A percentile compares a stretch with the other conserved stretches of the same genome.
phyloP scores from a whole-genome alignment of 2,329 filamentous ascomycete genomes.

The Metarhizium guizhouense region DNA sequence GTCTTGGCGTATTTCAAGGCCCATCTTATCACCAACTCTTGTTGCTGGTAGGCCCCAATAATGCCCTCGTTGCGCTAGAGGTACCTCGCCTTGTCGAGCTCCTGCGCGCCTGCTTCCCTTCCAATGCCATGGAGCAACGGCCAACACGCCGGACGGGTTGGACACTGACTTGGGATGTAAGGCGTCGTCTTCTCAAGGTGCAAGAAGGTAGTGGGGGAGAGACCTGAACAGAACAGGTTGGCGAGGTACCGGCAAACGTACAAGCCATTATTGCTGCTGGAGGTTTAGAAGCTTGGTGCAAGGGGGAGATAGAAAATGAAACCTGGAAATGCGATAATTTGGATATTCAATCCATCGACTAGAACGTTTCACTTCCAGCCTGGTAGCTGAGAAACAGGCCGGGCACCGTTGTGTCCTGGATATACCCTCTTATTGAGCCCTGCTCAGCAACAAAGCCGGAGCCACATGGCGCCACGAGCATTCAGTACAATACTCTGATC shows the following conservation, averaged over 20 bases:
- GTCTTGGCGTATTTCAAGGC: no score
- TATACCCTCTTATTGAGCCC: no score
- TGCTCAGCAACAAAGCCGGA: no score
- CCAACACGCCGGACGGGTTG: constrained; percentile 5
- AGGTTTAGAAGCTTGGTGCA: no score
- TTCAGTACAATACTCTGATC: no score
- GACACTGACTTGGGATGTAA: constrained; percentile 12
- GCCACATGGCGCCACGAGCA: no score
- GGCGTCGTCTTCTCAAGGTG: constrained; percentile 10
- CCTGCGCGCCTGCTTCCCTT: constrained; percentile 52
- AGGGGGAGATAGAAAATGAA: constrained; percentile 9
- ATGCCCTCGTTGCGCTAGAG: constrained; percentile 65
- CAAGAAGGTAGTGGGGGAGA: constrained; percentile 12
- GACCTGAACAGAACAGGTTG: constrained; percentile 16
- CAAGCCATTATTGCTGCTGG: constrained; percentile 16
- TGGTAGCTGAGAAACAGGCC: no score
- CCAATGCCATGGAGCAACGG: constrained; percentile 13
- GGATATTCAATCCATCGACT: no score
- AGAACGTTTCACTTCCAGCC: no score
- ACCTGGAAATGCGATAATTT: no score
- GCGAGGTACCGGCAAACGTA: constrained; percentile 13
- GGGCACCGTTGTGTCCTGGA: no score
- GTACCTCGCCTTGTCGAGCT: constrained; percentile 57
- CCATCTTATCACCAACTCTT: no score
- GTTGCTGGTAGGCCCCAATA: constrained; percentile 51